phyloP scores from a whole-genome alignment of 805 yeast genomes.

The Grigorovia humatica region DNA sequence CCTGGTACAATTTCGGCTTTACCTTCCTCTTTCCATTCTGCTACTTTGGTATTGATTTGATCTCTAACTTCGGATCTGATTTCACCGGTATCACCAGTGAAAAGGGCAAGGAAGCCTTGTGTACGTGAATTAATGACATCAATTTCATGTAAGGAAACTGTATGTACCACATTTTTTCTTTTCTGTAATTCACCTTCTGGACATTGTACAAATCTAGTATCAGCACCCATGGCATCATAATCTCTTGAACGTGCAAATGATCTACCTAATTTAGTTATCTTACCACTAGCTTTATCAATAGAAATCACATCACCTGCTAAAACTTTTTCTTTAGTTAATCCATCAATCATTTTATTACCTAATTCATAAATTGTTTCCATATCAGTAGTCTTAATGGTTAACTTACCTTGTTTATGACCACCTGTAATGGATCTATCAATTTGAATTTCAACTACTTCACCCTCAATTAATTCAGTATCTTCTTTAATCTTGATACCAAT shows the following conservation, averaged over 20 bases:
- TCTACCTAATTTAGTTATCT: conserved; percentile 87
- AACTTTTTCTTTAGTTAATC: conserved; percentile 87
- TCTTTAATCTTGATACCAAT: conserved; percentile 94
- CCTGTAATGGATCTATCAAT: conserved; percentile 90
- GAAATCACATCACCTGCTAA: conserved; percentile 95
- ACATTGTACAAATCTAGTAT: conserved; percentile 92
- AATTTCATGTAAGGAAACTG: conserved; percentile 94
- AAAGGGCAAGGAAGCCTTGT: conserved; percentile 92
- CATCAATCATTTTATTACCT: conserved; percentile 90
- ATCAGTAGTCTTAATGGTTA: conserved; percentile 93
- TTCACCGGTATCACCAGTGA: conserved; percentile 96
- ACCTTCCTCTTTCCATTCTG: conserved; percentile 98
- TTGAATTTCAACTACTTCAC: conserved; percentile 96
- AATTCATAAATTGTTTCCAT: conserved; percentile 97
- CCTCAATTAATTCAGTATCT: conserved; percentile 95
- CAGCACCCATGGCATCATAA: conserved; percentile 98
- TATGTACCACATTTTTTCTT: conserved; percentile 91
- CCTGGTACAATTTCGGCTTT: conserved; percentile 98
- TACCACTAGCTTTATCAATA: conserved; percentile 91
- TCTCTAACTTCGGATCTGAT: conserved; percentile 91
- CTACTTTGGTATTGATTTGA: conserved; percentile 92
- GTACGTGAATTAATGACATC: conserved; percentile 96
- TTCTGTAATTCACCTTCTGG: conserved; percentile 98
- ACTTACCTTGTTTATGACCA: conserved; percentile 96
- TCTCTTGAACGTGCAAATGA: conserved; percentile 94